Conservation (phyloP, 306 rosid species). For the Canavalia gladiata region DNA sequence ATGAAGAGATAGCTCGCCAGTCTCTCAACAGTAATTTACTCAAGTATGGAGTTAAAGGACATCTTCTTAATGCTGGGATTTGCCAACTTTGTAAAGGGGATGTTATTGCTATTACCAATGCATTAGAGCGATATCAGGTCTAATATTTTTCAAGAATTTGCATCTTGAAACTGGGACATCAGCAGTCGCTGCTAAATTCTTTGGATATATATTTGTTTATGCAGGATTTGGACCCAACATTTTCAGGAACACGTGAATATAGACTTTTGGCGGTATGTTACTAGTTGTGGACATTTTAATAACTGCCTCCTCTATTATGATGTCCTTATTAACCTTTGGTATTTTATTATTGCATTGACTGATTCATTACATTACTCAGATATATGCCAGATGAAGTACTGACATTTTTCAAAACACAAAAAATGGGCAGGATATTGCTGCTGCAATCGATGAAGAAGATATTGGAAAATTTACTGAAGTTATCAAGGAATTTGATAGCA, state of each 20-base stretch:
- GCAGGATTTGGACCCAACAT: constrained; percentile 98
- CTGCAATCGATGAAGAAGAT: constrained; percentile 86
- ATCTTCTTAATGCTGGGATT: constrained; percentile 97
- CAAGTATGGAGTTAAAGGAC: constrained; percentile 96
- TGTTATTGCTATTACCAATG: constrained; percentile 81
- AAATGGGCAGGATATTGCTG: constrained; percentile 74
- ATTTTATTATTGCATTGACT: neutral
- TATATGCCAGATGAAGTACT: neutral
- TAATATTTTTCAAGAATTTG: constrained; percentile 49
- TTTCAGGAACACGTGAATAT: constrained; percentile 91
- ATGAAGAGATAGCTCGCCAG: constrained; percentile 91
- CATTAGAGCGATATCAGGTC: constrained; percentile 95
- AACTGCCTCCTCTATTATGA: neutral
- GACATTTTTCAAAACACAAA: neutral
- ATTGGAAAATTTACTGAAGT: constrained; percentile 84
- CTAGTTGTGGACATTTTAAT: constrained; percentile 26
- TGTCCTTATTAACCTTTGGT: constrained; percentile 7
- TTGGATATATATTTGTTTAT: constrained; percentile 43
- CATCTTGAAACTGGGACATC: constrained; percentile 29
- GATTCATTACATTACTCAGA: constrained; percentile 11
- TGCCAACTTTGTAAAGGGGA: constrained; percentile 96
- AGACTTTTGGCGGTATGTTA: constrained; percentile 77
- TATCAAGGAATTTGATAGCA: constrained; percentile 93
- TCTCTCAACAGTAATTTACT: constrained; percentile 85
- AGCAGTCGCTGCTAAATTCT: constrained; percentile 44